A percentile compares a stretch with the other conserved stretches of the same genome.
Evolutionary conservation across 768 basidiomycete species (phyloP).

Genomic region (Mycena metata): DNA sequence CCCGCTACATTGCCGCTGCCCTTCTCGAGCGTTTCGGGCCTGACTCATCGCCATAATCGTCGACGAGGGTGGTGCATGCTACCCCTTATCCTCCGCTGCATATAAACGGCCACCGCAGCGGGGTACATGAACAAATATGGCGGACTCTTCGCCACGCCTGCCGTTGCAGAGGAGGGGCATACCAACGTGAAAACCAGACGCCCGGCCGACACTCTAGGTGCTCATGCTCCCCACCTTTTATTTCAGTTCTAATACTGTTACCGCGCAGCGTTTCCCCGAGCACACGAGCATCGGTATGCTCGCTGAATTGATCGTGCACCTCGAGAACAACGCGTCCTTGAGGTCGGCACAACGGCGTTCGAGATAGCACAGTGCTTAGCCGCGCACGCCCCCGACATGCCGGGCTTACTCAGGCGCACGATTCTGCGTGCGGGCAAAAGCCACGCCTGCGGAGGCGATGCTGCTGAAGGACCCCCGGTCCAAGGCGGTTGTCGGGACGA

Average conservation of each 20-base stretch:
- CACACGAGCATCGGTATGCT: constrained; percentile 69
- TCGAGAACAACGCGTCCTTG: constrained; percentile 66
- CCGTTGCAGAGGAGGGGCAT: constrained; percentile 67
- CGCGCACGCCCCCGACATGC: constrained; percentile 59
- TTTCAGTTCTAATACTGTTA: constrained; percentile 56
- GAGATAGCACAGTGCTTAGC: constrained; percentile 60
- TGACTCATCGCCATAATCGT: constrained; percentile 69
- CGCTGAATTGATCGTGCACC: constrained; percentile 61
- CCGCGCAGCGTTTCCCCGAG: constrained; percentile 29
- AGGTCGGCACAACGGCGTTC: constrained; percentile 48
- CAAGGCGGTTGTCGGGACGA: constrained; percentile 57
- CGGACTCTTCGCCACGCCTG: constrained; percentile 56
- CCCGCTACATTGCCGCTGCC: constrained; percentile 47
- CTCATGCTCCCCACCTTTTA: constrained; percentile 52
- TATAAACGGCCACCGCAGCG: neutral
- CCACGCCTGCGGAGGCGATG: constrained; percentile 56
- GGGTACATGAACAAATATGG: constrained; percentile 44
- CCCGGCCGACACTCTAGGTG: constrained; percentile 75
- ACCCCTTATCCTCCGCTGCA: neutral
- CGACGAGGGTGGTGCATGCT: constrained; percentile 67
- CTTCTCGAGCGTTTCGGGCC: constrained; percentile 65
- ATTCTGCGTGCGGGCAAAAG: constrained; percentile 50
- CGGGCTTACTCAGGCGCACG: constrained; percentile 47
- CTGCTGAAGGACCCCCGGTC: constrained; percentile 41
- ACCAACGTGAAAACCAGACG: constrained; percentile 51